phyloP scores from a whole-genome alignment of 2,329 filamentous ascomycete genomes.

The Chaetomium sp. region DNA sequence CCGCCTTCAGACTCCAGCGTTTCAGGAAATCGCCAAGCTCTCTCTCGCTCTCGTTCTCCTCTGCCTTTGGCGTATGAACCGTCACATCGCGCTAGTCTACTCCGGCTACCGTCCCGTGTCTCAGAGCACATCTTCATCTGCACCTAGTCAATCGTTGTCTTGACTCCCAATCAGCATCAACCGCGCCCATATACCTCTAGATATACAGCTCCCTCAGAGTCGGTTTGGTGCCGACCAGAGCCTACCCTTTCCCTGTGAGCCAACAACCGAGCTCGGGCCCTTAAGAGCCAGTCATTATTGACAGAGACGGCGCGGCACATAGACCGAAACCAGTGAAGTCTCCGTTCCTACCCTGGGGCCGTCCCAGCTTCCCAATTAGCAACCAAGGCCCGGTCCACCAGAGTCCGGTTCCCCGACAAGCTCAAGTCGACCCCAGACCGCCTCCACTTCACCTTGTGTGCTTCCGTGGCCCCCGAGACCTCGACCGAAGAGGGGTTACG shows the following conservation, averaged over 20 bases:
- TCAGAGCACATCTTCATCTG: not conserved
- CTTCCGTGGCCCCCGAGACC: slow-evolving; percentile 3
- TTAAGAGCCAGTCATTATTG: not conserved
- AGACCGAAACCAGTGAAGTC: not conserved
- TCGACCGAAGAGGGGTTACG: slow-evolving; percentile 1
- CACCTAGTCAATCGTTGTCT: not conserved
- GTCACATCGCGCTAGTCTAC: not conserved
- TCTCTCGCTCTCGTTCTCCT: not conserved
- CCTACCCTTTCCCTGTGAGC: not conserved
- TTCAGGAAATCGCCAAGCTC: not conserved
- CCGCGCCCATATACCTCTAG: not conserved
- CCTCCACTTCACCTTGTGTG: not conserved
- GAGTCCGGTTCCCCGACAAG: not conserved
- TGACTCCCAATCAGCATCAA: not conserved
- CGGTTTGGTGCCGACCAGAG: not conserved
- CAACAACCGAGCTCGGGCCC: not conserved
- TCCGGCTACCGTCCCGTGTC: slow-evolving; percentile 1
- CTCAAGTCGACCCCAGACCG: not conserved
- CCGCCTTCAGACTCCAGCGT: not conserved
- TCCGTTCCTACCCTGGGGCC: not conserved
- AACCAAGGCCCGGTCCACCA: not conserved
- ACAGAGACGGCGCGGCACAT: not conserved
- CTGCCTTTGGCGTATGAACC: not conserved
- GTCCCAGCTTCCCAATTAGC: not conserved
- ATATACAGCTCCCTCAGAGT: not conserved